Base-by-base conservation (phyloP, 306 rosid genomes). In the Aeschynomene evenia region DNA sequence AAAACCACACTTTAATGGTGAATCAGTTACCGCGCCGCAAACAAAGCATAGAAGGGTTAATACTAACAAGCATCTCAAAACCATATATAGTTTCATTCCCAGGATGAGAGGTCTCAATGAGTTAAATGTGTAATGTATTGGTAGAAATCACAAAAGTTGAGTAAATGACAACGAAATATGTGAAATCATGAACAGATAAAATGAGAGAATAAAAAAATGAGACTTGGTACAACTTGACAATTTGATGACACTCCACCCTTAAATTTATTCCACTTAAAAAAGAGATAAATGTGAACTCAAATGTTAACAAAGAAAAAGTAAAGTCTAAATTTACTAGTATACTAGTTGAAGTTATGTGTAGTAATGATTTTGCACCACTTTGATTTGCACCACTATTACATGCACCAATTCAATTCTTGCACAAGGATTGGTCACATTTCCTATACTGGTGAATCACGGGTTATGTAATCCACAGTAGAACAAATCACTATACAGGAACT, bases 401-500 rank as follows among this genome's bases (percentile, higher is more conserved):
- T n/a, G n/a, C 46, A 7, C 13, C 50, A 20, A 9, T 53, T 37
- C 50, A 55, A 55, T 26, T 22, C 22, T 40, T 6, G 45, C 33
- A 40, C 29, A 70, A 42, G 45, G 12, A 12, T 19, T 49, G 20
- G 20, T 50, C 72, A 67, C 15, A 1, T 31, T 49, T 51, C 21
- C 49, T 14, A 67, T 34, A 51, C 49, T 14, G 28, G 37, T 55
- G 62, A 55, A 26, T 48, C 15, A 65, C 52, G 24, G 19, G 52
- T 14, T n/a, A 26, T 26, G 39, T 7, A 14, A 22, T 36, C 63
- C 63, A 36, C 61, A 21, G 28, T 22, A 20, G 60, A 48, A 29
- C 28, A 13, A 29, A 48, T 11, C 59, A 29, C 63, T 52, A 20
- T 51, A 34, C 72, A 67, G 22, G 16, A 68, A 68, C 18, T 68